Evolutionary conservation across 176 grass and related monocot species (phyloP).

Genomic region (Themeda triandra): DNA sequence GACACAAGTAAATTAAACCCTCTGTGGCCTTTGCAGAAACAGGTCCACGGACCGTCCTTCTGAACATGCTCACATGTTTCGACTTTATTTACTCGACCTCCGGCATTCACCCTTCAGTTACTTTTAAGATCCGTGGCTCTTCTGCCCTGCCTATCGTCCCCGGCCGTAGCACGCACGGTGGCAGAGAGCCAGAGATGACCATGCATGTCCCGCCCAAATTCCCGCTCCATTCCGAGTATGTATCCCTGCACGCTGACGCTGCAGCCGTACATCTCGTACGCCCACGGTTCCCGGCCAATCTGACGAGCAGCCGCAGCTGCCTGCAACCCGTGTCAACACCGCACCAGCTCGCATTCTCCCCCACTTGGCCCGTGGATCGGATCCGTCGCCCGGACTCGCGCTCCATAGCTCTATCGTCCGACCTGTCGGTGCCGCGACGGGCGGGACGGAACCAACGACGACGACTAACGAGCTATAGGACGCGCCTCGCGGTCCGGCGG

Average conservation of each 20-base stretch:
- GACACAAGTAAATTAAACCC: not conserved
- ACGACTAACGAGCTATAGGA: not conserved
- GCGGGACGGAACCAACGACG: not conserved
- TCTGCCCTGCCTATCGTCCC: not conserved
- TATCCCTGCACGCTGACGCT: not conserved
- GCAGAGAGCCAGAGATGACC: not conserved
- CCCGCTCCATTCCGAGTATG: too few relatives aligned
- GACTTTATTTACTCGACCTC: not conserved
- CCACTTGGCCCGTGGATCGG: too few relatives aligned
- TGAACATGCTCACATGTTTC: not conserved
- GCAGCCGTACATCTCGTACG: not conserved
- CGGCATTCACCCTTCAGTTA: too few relatives aligned
- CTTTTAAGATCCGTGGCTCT: too few relatives aligned
- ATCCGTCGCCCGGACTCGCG: not conserved
- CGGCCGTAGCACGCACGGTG: not conserved
- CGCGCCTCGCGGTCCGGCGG: not conserved
- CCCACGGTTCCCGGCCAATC: slow-evolving; percentile 1
- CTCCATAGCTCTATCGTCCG: too few relatives aligned
- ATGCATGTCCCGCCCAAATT: not conserved
- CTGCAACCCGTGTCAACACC: not conserved
- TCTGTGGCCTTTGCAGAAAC: not conserved
- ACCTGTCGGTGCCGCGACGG: not conserved
- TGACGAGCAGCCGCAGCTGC: not conserved
- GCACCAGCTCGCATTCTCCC: not conserved
- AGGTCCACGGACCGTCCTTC: too few relatives aligned